A percentile compares a stretch with the other conserved stretches of the same genome.
Evolutionary conservation across 2,329 filamentous ascomycete species (phyloP).

Genomic region (Colletotrichum caudatum): DNA sequence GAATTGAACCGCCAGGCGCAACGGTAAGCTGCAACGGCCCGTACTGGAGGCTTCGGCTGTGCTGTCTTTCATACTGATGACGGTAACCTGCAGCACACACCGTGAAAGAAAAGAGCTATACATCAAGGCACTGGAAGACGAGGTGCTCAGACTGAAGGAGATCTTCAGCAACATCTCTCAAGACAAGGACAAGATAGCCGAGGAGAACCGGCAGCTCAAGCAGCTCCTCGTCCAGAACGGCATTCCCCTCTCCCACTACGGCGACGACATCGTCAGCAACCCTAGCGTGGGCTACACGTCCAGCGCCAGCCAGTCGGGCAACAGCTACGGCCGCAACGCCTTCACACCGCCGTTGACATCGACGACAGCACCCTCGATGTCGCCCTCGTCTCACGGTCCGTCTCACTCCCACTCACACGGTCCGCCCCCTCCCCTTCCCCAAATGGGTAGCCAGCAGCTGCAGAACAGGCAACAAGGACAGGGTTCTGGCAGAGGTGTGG

Average conservation of each 20-base stretch:
- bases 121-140: conserved; percentile 92
- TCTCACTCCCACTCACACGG: conserved; percentile 41
- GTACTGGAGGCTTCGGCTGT: not conserved
- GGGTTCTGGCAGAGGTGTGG: conserved; percentile 60
- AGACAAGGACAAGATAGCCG: conserved; percentile 79
- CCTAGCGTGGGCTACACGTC: conserved; percentile 62
- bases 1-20: conserved; percentile 97
- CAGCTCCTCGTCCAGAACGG: conserved; percentile 66
- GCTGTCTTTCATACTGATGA: conserved; percentile 37
- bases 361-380: conserved; percentile 57
- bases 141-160: conserved; percentile 90
- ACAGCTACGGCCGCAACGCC: conserved; percentile 65
- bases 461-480: conserved; percentile 45
- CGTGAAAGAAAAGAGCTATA: conserved; percentile 97
- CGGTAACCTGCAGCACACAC: conserved; percentile 77
- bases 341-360: conserved; percentile 63
- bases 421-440: conserved; percentile 43
- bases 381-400: conserved; percentile 48
- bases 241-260: conserved; percentile 52
- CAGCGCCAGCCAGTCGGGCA: conserved; percentile 69
- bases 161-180: conserved; percentile 79
- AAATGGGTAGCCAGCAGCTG: conserved; percentile 49
- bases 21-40: conserved; percentile 68
- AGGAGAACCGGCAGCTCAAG: conserved; percentile 84
- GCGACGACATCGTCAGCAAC: conserved; percentile 60